Base-by-base conservation (phyloP, 495 filamentous ascomycete species). In the Saxophila tyrrhenica region DNA sequence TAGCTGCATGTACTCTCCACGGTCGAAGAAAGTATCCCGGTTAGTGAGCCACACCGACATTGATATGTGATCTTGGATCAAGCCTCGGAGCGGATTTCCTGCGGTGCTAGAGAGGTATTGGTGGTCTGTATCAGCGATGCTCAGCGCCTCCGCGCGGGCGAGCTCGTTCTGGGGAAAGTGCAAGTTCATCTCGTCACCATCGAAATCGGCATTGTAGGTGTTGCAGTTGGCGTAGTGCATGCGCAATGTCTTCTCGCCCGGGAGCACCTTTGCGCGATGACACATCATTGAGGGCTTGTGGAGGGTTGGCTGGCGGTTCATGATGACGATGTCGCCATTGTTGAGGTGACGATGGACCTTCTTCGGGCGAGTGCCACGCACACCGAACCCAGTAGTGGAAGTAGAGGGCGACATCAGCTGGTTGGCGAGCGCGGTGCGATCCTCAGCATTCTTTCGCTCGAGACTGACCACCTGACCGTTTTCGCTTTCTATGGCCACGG, bases 171-270 rank as follows among this genome's bases (percentile, higher is more conserved):
- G 94, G 10, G 94, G 94, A 65, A 99, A 95, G 67, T 99, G 94
- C 92, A 99, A 94, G 67, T 99, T 99, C 94, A 99, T 99, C 70
- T 99, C 94, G 62, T 99, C 94, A 67, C 94, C 94, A 67, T 99
- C 94, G 69, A 97, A 99, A 78, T 99, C 94, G n/a, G 94, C 94
- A 62, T 99, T 99, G 76, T 99, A 98, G 11, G 94, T 95, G 66
- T 96, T 97, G 69, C 92, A 96, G 67, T 99, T 99, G 54, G 94
- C 91, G 70, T 99, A 99, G 73, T 97, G 94, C 91, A 99, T 96
- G 54, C 94, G 89, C 65, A 99, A 89, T 0, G 91, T 95, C 69
- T 91, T 90, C 66, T 99, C 94, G 10, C 88, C 89, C 0, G 88
- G 86, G 15, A 99, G 73, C 1, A 99, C 89, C 56, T 88, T 80